Conservation (phyloP, 257 asterid species). For the Petrea volubilis region DNA sequence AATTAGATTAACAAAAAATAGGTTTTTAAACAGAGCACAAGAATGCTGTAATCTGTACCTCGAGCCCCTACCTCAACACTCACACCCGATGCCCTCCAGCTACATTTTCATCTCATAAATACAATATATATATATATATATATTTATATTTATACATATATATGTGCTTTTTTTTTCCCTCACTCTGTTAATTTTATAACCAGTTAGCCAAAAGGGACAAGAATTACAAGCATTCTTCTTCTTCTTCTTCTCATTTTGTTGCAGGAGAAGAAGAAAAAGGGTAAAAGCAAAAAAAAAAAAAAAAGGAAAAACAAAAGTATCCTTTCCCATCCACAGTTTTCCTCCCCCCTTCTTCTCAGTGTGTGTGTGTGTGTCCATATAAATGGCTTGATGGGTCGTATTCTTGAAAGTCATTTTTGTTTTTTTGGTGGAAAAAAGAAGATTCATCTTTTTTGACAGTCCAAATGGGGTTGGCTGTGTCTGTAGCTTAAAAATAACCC, state of each 20-base stretch:
- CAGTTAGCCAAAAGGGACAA: not conserved
- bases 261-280: conserved; percentile 25
- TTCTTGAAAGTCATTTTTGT: conserved; percentile 35
- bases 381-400: conserved; percentile 20
- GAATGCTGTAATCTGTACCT: conserved; percentile 50
- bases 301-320: not conserved
- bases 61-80: conserved; percentile 69
- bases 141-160: no score
- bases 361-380: conserved; percentile 1
- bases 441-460: conserved; percentile 22
- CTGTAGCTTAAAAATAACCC: conserved; percentile 19
- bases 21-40: conserved; percentile 41
- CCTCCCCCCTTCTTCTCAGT: conserved; percentile 18
- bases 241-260: conserved; percentile 10
- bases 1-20: no score
- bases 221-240: conserved; percentile 25
- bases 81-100: conserved; percentile 14
- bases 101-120: not conserved
- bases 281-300: not conserved
- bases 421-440: conserved; percentile 16
- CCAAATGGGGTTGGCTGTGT: conserved; percentile 28
- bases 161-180: not conserved
- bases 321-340: conserved; percentile 8
- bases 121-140: no score
- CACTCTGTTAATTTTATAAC: not conserved